Percentiles rank a stretch among this genome's conserved stretches.
These are phyloP conservation scores for Salvia sclarea DNA, from an alignment of 305 asterid species.

Conservation along the genomic window DNA sequence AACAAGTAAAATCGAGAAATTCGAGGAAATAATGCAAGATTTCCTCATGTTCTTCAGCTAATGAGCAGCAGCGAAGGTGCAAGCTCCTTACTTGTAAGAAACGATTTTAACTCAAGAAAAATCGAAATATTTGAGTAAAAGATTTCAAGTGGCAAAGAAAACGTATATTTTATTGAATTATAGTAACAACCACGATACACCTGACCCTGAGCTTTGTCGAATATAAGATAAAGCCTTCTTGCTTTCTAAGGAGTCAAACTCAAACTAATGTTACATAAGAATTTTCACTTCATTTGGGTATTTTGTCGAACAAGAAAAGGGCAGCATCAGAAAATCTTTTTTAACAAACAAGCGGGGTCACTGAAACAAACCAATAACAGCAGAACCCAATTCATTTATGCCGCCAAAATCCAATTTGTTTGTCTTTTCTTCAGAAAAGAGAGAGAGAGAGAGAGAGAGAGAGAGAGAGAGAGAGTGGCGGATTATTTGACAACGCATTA, in stretches of 20 bases:
- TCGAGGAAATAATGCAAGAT: not conserved
- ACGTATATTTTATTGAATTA: too few relatives aligned
- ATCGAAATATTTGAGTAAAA: not conserved
- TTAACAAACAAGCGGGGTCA: not conserved
- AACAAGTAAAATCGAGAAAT: constrained; percentile 12
- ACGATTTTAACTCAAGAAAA: not conserved
- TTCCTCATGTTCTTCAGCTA: too few relatives aligned
- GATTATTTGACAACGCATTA: too few relatives aligned
- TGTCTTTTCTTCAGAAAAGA: not conserved
- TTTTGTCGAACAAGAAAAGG: not conserved
- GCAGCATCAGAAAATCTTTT: not conserved
- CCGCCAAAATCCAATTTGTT: not conserved
- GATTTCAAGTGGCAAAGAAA: not conserved
- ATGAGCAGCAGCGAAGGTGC: too few relatives aligned
- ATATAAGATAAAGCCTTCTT: too few relatives aligned
- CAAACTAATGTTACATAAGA: not conserved
- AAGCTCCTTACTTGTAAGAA: too few relatives aligned
- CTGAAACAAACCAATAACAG: not conserved
- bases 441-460: too few relatives aligned
- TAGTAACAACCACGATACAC: too few relatives aligned
- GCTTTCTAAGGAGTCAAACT: not conserved
- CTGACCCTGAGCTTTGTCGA: too few relatives aligned
- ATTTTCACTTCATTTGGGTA: not conserved
- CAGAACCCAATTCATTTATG: not conserved
- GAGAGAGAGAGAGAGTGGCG: too few relatives aligned